Evolutionary conservation across 257 asterid genomes (phyloP).

Genomic region (Buddleja alternifolia): DNA sequence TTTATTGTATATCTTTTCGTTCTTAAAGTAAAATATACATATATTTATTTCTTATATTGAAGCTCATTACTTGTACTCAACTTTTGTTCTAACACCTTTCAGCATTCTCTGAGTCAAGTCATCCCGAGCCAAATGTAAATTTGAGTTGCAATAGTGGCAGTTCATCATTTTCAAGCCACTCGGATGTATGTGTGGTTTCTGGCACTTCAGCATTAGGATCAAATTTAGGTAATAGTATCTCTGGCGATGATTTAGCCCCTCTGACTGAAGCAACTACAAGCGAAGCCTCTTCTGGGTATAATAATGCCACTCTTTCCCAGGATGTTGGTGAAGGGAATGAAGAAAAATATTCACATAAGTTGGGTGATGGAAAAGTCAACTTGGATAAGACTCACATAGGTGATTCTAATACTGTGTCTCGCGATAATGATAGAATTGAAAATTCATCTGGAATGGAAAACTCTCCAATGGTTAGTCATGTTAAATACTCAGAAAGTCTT

Average conservation of each 20-base stretch:
- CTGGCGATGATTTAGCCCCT: conserved; percentile 27
- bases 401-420: conserved; percentile 8
- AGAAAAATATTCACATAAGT: conserved; percentile 21
- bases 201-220: conserved; percentile 39
- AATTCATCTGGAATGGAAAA: conserved; percentile 22
- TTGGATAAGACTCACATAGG: too few species aligned
- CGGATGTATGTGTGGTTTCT: conserved; percentile 41
- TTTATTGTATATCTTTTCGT: conserved; percentile 1
- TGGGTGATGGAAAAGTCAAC: too few species aligned
- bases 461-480: conserved; percentile 6
- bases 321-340: conserved; percentile 29
- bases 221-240: conserved; percentile 34
- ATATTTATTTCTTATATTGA: background rate
- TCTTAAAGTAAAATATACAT: conserved; percentile 1
- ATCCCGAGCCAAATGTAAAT: conserved; percentile 31
- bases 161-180: conserved; percentile 40
- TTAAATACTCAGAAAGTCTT: conserved; percentile 33
- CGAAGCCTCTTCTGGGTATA: conserved; percentile 33
- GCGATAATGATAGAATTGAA: conserved; percentile 22
- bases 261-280: conserved; percentile 31
- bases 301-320: conserved; percentile 28
- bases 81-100: conserved; percentile 30
- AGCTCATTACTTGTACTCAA: conserved; percentile 18
- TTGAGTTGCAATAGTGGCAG: conserved; percentile 35
- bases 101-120: conserved; percentile 61